These are phyloP conservation scores for Yamadazyma mexicana DNA, from an alignment of 1,139 yeast genomes.

Conservation along the genomic window DNA sequence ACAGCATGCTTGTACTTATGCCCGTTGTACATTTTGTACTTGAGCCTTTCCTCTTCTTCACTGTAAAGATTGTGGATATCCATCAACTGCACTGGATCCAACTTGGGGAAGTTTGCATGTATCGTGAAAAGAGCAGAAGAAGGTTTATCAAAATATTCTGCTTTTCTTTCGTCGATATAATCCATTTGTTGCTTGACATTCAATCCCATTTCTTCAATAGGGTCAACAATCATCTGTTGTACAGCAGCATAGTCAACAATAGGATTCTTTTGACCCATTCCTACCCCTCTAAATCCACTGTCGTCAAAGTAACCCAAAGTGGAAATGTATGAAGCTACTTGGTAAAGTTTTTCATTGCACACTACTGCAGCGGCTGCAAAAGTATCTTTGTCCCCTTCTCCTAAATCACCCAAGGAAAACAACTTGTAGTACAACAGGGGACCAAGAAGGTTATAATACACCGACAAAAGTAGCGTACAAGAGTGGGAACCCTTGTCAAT, in stretches of 20 bases:
- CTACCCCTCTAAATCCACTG: slow-evolving; percentile 34
- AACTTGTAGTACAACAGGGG: slow-evolving; percentile 55
- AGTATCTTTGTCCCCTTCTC: slow-evolving; percentile 73
- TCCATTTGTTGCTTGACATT: slow-evolving; percentile 20
- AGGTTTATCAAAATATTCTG: slow-evolving; percentile 16
- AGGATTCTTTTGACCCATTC: slow-evolving; percentile 43
- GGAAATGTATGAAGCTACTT: slow-evolving; percentile 40
- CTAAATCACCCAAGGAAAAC: slow-evolving; percentile 56
- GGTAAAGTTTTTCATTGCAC: slow-evolving; percentile 50
- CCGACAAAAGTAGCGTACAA: slow-evolving; percentile 48
- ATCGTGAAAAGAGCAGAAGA: slow-evolving; percentile 25
- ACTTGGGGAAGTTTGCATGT: slow-evolving; percentile 37
- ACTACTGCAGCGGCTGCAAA: slow-evolving; percentile 59
- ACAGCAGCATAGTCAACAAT: slow-evolving; percentile 23
- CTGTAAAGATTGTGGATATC: slow-evolving; percentile 26
- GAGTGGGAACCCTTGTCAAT: slow-evolving; percentile 55
- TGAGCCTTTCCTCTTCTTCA: slow-evolving; percentile 20
- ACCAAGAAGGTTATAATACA: slow-evolving; percentile 61
- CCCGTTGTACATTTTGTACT: slow-evolving; percentile 26
- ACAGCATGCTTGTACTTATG: slow-evolving; percentile 16
- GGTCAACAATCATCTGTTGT: neutral
- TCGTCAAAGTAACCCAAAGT: slow-evolving; percentile 33
- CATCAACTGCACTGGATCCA: slow-evolving; percentile 31
- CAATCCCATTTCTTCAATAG: neutral
- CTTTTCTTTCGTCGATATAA: slow-evolving; percentile 17